These are phyloP conservation scores for Tubosaeta sp. DNA, from an alignment of 768 basidiomycete species.

Conservation along the genomic window DNA sequence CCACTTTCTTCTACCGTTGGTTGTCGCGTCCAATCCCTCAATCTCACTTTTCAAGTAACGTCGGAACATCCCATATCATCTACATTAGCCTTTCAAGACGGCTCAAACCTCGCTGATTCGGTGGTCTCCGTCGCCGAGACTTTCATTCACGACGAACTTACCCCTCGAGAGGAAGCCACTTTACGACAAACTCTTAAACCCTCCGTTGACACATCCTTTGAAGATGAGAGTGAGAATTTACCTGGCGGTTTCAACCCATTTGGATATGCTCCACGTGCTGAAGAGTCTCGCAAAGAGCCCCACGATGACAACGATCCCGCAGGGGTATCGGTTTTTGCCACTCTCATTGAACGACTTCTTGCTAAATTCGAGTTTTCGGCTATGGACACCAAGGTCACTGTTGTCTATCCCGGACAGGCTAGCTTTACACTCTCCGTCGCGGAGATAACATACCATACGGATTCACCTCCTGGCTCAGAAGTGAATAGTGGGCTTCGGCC, in stretches of 20 bases:
- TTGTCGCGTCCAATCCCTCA: constrained; percentile 62
- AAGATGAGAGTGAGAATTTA: constrained; percentile 42
- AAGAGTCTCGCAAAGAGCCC: constrained; percentile 30
- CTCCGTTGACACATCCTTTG: constrained; percentile 29
- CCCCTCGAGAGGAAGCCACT: constrained; percentile 62
- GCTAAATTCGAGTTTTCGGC: constrained; percentile 77
- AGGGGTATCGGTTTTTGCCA: constrained; percentile 78
- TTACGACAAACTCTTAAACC: constrained; percentile 67
- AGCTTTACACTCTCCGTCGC: constrained; percentile 57
- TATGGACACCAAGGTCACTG: constrained; percentile 58
- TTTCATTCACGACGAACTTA: constrained; percentile 82
- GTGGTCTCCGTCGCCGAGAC: constrained; percentile 81
- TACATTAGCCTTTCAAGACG: constrained; percentile 12
- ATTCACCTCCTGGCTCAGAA: constrained; percentile 3
- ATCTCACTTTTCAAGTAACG: constrained; percentile 57
- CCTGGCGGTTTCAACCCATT: constrained; percentile 71
- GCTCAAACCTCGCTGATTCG: constrained; percentile 62
- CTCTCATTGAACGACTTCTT: constrained; percentile 73
- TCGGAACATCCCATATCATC: constrained; percentile 16
- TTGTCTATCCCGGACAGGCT: constrained; percentile 62
- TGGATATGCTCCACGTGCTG: constrained; percentile 26
- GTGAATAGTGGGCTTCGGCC: constrained; percentile 26
- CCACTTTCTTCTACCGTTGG: constrained; percentile 71
- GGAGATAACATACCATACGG: constrained; percentile 56
- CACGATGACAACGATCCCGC: constrained; percentile 54